Evolutionary conservation across 2,329 filamentous ascomycete genomes (phyloP).

Genomic region (Leptodontidium sp.): DNA sequence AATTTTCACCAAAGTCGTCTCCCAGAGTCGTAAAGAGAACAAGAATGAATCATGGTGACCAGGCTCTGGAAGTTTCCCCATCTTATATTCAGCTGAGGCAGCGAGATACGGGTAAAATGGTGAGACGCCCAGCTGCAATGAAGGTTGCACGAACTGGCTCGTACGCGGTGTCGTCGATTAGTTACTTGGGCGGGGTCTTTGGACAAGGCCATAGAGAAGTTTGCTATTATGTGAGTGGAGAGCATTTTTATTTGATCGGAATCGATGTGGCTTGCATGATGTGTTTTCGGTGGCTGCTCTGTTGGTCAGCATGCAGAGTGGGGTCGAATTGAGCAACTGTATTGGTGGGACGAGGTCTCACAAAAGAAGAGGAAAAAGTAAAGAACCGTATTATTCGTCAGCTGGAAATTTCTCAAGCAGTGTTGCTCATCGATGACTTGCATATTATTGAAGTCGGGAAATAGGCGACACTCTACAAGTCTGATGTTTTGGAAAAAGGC

Average conservation of each 20-base stretch:
- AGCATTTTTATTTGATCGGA: constrained; percentile 10
- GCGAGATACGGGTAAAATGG: constrained; percentile 6
- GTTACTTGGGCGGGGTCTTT: background rate
- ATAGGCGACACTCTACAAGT: background rate
- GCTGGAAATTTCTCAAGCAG: background rate
- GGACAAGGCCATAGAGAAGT: constrained; percentile 3
- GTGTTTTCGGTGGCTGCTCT: constrained; percentile 1
- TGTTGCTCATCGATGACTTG: background rate
- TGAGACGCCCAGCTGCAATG: constrained; percentile 17
- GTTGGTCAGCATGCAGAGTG: constrained; percentile 7
- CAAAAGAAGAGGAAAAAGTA: background rate
- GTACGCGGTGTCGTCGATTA: constrained; percentile 6
- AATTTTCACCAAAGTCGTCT: background rate
- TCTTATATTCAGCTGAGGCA: constrained; percentile 17
- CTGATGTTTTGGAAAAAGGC: background rate
- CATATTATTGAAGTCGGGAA: background rate
- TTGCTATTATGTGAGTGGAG: constrained; percentile 5
- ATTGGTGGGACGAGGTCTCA: constrained; percentile 4
- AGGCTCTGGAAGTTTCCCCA: constrained; percentile 13
- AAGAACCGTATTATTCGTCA: background rate
- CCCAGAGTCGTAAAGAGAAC: background rate
- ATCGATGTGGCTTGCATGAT: constrained; percentile 7
- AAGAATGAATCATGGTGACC: background rate
- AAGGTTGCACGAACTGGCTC: constrained; percentile 6
- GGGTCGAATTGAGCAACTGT: constrained; percentile 2